Evolutionary conservation across 2,329 filamentous ascomycete species (phyloP).

Genomic region (Aaosphaeria arxii): DNA sequence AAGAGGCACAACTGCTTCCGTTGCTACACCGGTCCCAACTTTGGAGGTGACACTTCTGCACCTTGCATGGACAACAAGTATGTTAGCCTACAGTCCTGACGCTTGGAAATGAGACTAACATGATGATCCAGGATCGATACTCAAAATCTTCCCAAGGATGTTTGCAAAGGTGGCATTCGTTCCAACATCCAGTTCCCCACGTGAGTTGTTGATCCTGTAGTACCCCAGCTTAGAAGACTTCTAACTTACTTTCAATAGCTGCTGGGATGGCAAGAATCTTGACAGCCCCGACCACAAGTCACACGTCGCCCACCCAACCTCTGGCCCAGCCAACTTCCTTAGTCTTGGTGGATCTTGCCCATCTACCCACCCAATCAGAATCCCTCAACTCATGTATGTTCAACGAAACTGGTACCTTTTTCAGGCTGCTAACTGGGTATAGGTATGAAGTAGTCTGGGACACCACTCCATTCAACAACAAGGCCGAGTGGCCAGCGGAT

Average conservation of each 20-base stretch:
- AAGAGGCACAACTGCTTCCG: conserved; percentile 40
- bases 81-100: not conserved
- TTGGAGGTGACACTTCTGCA: conserved; percentile 40
- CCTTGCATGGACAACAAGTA: conserved; percentile 21
- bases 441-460: conserved; percentile 44
- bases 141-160: conserved; percentile 12
- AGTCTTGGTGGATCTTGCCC: conserved; percentile 36
- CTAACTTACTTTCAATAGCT: conserved; percentile 1
- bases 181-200: conserved; percentile 28
- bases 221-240: not conserved
- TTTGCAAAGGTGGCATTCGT: conserved; percentile 26
- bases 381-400: conserved; percentile 40
- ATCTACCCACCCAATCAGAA: conserved; percentile 41
- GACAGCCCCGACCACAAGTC: conserved; percentile 56
- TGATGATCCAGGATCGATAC: conserved; percentile 12
- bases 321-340: conserved; percentile 18
- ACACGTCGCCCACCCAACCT: conserved; percentile 44
- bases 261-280: conserved; percentile 46
- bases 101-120: not conserved
- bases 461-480: conserved; percentile 32
- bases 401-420: not conserved
- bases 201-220: conserved; percentile 4
- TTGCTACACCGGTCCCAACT: conserved; percentile 45
- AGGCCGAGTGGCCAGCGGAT: conserved; percentile 19
- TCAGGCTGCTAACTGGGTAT: no score